Evolutionary conservation across 805 yeast species (phyloP), one percentile per base, ranked within the genome.

Genomic region (Kluyveromyces nonfermentans): DNA sequence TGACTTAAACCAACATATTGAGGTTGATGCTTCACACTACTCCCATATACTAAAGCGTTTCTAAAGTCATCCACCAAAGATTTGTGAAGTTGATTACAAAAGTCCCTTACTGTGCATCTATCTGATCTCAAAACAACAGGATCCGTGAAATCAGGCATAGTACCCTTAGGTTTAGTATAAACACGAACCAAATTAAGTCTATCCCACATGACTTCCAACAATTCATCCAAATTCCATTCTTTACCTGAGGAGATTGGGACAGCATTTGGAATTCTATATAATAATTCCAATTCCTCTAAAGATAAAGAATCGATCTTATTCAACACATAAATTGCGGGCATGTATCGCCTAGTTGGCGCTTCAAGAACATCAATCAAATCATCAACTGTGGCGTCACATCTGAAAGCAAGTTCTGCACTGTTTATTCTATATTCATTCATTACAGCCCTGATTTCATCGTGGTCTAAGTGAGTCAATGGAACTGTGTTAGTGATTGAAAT

Each of bases 351-450:
- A 56, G 85, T 79, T 46, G 84, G 82, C 4, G 84, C 89, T 68
- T 93, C 98, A 44, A 93, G 75, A 10, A 89, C 85, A 63, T 93
- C 99, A 55, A 93, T 93, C 55, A 93, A 71, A 59, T 93, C 98
- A 61, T 93, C 99, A 17, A 94, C 95, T 0, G 96, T 86, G 18
- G 98, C 98, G 64, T 93, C 98, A 63, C 97, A 89, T 61, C 99
- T 74, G 69, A 93, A 83, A 1, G 96, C 93, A 52, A 93, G 85
- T 63, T 93, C 97, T 14, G 98, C 97, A 38, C 95, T 85, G 64
- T 89, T 87, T 55, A 93, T 85, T 63, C 89, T 79, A 68, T 93
- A 93, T 70, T 93, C 99, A 43, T 81, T 73, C 93, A 93, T 85
- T 42, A 93, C 98, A 2, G 98, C 98, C 58, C 84, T 77, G 57